Base-by-base conservation (phyloP, 257 asterid genomes). In the Ligustrum vulgare region DNA sequence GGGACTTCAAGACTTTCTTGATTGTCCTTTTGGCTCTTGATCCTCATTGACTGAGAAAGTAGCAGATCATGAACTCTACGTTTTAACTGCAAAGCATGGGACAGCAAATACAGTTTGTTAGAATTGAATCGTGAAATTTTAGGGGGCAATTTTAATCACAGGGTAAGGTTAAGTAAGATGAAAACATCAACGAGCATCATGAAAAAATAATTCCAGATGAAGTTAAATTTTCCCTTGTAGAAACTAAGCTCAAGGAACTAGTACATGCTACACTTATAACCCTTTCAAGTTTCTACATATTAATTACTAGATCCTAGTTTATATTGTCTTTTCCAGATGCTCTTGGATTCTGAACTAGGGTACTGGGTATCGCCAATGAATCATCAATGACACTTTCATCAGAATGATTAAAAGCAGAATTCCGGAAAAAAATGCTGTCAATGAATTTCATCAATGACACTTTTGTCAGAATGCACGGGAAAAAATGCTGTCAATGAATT, bases 1-100 rank as follows among this genome's bases (percentile, higher is more conserved):
- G 16, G 31, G 70, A 64, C 82, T 77, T 83, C 84, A 64, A 51
- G 70, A 31, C 11, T 73, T 78, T 84, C 92, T 78, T 82, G 83
- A 39, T 73, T 66, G 82, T 78, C 74, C 71, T 70, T 79, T 25
- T 37, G 71, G 80, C 10, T 62, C 72, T 86, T 82, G 70, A 91
- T 80, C 84, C 83, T 88, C 60, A 69, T 80, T 37, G 81, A 86
- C 86, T 94, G 98, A 74, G 91, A 85, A 41, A 80, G 69, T 75
- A 92, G 92, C 77, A 89, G 85, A 77, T 89, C 94, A 72, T 89
- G 91, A 80, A 91, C 98, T 79, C 73, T 88, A 23, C 75, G 54
- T 87, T 84, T 94, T 81, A 92, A 83, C 99, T 92, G 89, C 87
- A 82, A 32, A 33, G 20, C 58, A 45, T n/a, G 1, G 47, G 47